Conservation (phyloP, 2,329 filamentous ascomycete genomes). For the Sarocladium oryzae region DNA sequence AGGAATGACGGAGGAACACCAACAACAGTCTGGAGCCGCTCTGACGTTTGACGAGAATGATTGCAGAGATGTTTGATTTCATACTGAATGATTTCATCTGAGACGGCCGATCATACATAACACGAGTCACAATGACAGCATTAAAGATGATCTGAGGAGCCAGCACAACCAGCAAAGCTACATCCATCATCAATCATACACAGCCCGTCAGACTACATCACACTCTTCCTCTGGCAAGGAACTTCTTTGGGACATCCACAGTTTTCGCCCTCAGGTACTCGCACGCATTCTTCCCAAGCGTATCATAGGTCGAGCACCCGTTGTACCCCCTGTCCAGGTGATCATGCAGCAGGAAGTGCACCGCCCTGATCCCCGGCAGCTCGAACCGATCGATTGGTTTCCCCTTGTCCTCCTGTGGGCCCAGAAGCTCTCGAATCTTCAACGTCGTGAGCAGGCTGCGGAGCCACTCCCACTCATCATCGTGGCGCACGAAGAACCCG, state of each 20-base stretch:
- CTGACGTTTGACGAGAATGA: too few species aligned
- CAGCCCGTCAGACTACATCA: too few species aligned
- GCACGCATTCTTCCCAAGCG: constrained; percentile 24
- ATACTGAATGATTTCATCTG: too few species aligned
- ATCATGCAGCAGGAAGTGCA: constrained; percentile 36
- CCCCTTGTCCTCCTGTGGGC: constrained; percentile 24
- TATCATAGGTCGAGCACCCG: constrained; percentile 20
- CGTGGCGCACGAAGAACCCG: constrained; percentile 33
- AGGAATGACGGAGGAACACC: too few species aligned
- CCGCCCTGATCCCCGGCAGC: constrained; percentile 26
- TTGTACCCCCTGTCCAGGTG: constrained; percentile 35
- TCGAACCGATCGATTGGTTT: constrained; percentile 37
- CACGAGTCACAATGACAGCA: too few species aligned
- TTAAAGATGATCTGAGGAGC: too few species aligned
- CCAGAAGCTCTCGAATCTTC: constrained; percentile 29
- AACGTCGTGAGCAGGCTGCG: constrained; percentile 29
- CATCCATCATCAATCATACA: too few species aligned
- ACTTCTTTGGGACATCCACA: constrained; percentile 21
- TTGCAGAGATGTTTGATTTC: too few species aligned
- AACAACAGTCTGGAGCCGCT: too few species aligned
- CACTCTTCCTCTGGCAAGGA: constrained; percentile 13
- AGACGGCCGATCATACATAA: too few species aligned
- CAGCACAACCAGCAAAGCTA: too few species aligned
- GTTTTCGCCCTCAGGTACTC: constrained; percentile 23
- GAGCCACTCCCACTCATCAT: constrained; percentile 37